Evolutionary conservation across 2,329 filamentous ascomycete species (phyloP), one percentile per base, ranked within the genome.

Genomic region (Grosmannia serpens): DNA sequence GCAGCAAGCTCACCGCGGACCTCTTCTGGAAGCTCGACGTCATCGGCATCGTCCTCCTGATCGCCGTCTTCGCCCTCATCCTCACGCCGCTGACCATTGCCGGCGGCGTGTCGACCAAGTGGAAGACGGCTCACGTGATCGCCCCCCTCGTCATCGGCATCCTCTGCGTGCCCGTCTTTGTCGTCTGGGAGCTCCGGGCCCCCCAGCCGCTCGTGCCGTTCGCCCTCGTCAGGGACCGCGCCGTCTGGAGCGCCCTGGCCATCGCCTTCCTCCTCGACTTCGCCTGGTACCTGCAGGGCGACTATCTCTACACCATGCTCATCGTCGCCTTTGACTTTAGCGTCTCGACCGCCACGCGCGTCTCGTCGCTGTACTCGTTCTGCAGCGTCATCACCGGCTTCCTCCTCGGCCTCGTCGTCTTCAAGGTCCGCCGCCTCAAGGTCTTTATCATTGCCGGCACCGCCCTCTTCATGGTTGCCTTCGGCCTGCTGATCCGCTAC

Each of bases 241-340:
- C 75, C n/a, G 77, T 86, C 29, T 86, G 83, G 81, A 82, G 75
- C 6, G 77, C 84, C 5, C 69, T 87, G 33, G 81, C 79, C 3
- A 83, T 87, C 50, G 82, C 77, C 10, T 61, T 75, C 53, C 69
- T 79, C 64, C 73, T 83, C 65, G 82, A 80, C 71, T 81, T 79
- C 65, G 69, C 78, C 22, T 86, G 82, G 82, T 78, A 78, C 61
- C 75, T 85, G 69, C 84, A 87, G 68, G 81, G 78, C 26, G 80
- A 85, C 65, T 86, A 80, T 67, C 75, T 87, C 3, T 86, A 79
- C 70, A 84, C 83, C 0, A 78, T 86, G 1, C 76, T 87, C 1
- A 67, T 78, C 13, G 80, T 87, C 22, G 77, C 76, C 41, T 87
- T 86, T 64, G 74, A 84, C 67, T 82, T 85, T 62, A 78, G 74